Evolutionary conservation across 2,329 filamentous ascomycete species (phyloP).

Genomic region (Cladosporium sphaerospermum): DNA sequence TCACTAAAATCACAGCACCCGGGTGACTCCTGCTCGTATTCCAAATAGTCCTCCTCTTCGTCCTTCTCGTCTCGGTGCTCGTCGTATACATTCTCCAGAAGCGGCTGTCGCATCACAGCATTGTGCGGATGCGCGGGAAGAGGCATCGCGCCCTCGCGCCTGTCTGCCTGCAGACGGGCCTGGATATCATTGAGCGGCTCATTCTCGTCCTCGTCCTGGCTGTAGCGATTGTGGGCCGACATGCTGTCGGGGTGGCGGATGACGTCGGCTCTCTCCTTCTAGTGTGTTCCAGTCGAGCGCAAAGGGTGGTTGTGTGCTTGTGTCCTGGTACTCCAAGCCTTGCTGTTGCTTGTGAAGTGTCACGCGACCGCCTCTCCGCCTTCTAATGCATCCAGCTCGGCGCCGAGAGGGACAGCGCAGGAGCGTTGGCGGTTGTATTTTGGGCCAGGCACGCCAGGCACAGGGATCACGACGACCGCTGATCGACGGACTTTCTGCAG

Average conservation of each 20-base stretch:
- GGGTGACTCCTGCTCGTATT: not conserved
- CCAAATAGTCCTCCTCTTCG: slow-evolving; percentile 12
- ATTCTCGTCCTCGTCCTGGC: not conserved
- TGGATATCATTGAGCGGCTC: slow-evolving; percentile 1
- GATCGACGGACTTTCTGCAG: not conserved
- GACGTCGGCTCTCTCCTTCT: not conserved
- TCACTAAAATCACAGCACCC: not conserved
- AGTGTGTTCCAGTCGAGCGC: not conserved
- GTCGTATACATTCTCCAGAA: not conserved
- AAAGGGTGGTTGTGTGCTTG: not conserved
- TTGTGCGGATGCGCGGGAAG: not conserved
- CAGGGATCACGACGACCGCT: not conserved
- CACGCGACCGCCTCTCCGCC: slow-evolving; percentile 1
- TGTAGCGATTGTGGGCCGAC: slow-evolving; percentile 4
- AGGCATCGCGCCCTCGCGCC: not conserved
- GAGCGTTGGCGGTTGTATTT: not conserved
- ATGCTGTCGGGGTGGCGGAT: not conserved
- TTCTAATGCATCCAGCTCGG: not conserved
- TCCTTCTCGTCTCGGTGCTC: slow-evolving; percentile 1
- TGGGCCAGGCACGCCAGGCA: not conserved
- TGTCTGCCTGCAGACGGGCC: not conserved
- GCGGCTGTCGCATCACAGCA: not conserved
- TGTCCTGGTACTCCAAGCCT: too few species aligned
- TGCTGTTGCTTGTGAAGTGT: not conserved
- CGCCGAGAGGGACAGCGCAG: too few species aligned